Evolutionary conservation across 2,329 filamentous ascomycete genomes (phyloP), one percentile per base, ranked within the genome.

Genomic region (Ploettnerulaceae sp.): DNA sequence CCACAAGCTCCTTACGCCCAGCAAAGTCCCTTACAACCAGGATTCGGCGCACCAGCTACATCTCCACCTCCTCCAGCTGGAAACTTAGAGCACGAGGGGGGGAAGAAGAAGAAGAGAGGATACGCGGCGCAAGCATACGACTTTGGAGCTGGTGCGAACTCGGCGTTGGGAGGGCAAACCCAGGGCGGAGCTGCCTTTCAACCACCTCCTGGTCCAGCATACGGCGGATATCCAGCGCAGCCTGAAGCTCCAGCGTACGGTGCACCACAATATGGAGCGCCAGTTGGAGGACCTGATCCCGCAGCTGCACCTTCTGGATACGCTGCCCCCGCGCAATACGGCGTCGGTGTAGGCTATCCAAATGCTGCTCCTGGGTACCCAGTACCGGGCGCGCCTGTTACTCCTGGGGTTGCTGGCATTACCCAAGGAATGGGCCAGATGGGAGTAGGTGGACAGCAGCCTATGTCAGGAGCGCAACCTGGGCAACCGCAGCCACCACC

Each of bases 111-210:
- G 80, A 95, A 95, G 78, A 80, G 89, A 73, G 84, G 86, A 47
- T 97, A 97, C 72, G 93, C 93, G 45, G 88, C 88, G 47, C 86
- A 94, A 67, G 91, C 91, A 35, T 98, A 95, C 68, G 91, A 95
- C 49, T 93, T 97, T 60, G 89, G 86, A 40, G 77, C 79, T 40
- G 93, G 91, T 60, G 87, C 86, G 63, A 97, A 97, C 75, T 82
- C 85, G 47, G 77, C 72, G 40, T 67, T 55, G 64, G 82, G 80
- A 21, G 87, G 87, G 59, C 82, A 85, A 59, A 70, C 81, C 36
- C 80, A 83, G 35, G 79, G 65, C 32, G 61, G 68, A 65, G 52
- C 66, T 64, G 48, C 69, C 69, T 60, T 72, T 67, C 47, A 61
- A 57, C 53, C 69, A 65, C 57, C 45, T 31, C 42, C 60, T 52